Percentiles rank a stretch among this genome's conserved stretches.
Evolutionary conservation across 176 grass and related monocot species (phyloP).

Genomic region (Thalia dealbata): DNA sequence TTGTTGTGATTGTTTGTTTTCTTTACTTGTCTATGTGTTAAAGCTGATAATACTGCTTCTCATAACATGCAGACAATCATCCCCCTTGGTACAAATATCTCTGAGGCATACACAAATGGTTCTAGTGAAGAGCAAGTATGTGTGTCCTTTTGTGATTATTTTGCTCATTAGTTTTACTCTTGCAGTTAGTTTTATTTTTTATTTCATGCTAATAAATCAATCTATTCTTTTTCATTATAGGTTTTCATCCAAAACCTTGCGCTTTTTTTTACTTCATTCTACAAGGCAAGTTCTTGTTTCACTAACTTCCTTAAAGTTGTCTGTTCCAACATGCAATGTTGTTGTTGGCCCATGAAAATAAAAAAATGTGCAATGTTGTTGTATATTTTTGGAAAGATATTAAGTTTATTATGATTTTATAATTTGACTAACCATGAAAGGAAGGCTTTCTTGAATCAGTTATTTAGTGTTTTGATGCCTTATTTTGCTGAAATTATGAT

Average conservation of each 20-base stretch:
- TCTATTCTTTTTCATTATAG: slow-evolving; percentile 15
- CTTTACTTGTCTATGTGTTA: too few relatives aligned
- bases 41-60: too few relatives aligned
- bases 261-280: slow-evolving; percentile 93
- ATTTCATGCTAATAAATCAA: neutral
- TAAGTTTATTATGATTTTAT: too few relatives aligned
- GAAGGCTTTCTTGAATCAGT: too few relatives aligned
- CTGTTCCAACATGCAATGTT: too few relatives aligned
- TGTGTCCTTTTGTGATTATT: neutral
- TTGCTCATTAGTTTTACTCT: neutral
- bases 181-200: neutral
- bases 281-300: slow-evolving; percentile 46
- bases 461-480: too few relatives aligned
- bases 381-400: too few relatives aligned
- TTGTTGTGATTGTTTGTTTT: neutral
- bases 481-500: too few relatives aligned
- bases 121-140: slow-evolving; percentile 87
- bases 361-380: too few relatives aligned
- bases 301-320: neutral
- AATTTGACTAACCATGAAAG: too few relatives aligned
- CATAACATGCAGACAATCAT: slow-evolving; percentile 54
- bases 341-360: too few relatives aligned
- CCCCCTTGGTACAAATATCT: slow-evolving; percentile 58
- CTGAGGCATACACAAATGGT: slow-evolving; percentile 93
- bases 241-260: slow-evolving; percentile 99